phyloP scores from a whole-genome alignment of 495 filamentous ascomycete genomes.

The Patellaria atrata region DNA sequence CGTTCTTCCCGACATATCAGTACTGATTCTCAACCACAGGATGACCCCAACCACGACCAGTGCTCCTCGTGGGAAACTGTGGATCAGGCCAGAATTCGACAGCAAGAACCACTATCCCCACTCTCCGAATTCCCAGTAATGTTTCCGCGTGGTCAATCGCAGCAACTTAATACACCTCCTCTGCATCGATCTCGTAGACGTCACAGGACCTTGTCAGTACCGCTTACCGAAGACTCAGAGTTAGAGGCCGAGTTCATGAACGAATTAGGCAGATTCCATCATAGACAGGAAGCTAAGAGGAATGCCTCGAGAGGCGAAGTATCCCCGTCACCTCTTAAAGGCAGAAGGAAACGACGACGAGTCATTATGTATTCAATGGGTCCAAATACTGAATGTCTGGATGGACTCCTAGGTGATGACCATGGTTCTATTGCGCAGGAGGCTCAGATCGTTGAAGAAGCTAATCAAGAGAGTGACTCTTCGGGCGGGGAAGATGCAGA shows the following conservation, averaged over 20 bases:
- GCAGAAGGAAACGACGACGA: conserved; percentile 13
- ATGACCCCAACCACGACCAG: no score
- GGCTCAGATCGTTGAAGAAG: no score
- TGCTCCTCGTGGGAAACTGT: no score
- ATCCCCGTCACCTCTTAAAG: conserved; percentile 11
- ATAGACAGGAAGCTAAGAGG: neutral
- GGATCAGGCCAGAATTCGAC: no score
- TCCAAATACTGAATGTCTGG: no score
- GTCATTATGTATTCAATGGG: conserved; percentile 6
- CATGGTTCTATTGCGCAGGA: no score
- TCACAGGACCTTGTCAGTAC: conserved; percentile 11
- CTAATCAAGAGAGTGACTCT: no score
- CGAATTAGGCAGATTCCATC: no score
- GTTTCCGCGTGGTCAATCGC: no score
- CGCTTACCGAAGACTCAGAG: conserved; percentile 2
- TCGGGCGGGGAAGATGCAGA: conserved; percentile 1
- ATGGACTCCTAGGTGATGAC: no score
- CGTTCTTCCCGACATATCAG: conserved; percentile 7
- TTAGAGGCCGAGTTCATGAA: no score
- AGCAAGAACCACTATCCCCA: conserved; percentile 14
- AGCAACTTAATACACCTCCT: no score
- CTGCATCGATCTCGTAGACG: conserved; percentile 2
- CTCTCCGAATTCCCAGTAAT: conserved; percentile 14
- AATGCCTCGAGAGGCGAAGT: conserved; percentile 12
- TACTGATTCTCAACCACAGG: conserved; percentile 13